Evolutionary conservation across 2,329 filamentous ascomycete species (phyloP).

Genomic region (Ophiocordyceps camponoti-floridani): DNA sequence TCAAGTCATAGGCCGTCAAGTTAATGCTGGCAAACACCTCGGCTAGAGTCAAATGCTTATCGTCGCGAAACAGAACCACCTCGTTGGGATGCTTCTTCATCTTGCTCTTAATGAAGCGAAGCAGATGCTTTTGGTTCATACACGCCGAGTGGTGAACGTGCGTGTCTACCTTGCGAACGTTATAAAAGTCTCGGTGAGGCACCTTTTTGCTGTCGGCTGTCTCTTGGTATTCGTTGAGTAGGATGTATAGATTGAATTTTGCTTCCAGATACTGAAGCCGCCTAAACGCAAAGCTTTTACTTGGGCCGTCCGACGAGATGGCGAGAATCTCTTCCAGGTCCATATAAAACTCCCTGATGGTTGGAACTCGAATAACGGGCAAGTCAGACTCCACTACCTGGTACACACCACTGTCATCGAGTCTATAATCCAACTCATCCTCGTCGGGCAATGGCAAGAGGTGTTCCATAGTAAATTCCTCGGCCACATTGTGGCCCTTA

Average conservation of each 20-base stretch:
- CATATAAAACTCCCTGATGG: conserved; percentile 87
- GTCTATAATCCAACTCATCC: conserved; percentile 54
- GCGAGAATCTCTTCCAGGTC: conserved; percentile 75
- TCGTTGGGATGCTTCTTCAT: conserved; percentile 98
- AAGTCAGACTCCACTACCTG: conserved; percentile 69
- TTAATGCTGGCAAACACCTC: conserved; percentile 98
- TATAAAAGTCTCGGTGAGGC: conserved; percentile 96
- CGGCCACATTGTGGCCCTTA: conserved; percentile 81
- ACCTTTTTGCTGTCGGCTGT: conserved; percentile 96
- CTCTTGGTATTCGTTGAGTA: conserved; percentile 94
- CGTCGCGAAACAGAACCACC: conserved; percentile 80
- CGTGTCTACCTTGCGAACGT: conserved; percentile 95
- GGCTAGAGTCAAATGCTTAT: conserved; percentile 72
- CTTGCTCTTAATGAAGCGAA: conserved; percentile 98
- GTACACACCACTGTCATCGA: conserved; percentile 77
- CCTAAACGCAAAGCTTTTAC: conserved; percentile 92
- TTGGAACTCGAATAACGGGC: conserved; percentile 72
- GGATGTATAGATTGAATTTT: conserved; percentile 85
- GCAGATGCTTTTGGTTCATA: conserved; percentile 98
- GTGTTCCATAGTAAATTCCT: conserved; percentile 76
- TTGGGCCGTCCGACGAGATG: conserved; percentile 87
- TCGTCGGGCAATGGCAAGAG: conserved; percentile 53
- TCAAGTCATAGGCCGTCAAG: conserved; percentile 88
- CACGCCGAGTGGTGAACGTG: conserved; percentile 98
- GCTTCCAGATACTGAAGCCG: conserved; percentile 90